Percentiles rank a stretch among this genome's conserved stretches.
Evolutionary conservation across 1,139 yeast species (phyloP).

Genomic region (Barnettozyma hawaiiensis): DNA sequence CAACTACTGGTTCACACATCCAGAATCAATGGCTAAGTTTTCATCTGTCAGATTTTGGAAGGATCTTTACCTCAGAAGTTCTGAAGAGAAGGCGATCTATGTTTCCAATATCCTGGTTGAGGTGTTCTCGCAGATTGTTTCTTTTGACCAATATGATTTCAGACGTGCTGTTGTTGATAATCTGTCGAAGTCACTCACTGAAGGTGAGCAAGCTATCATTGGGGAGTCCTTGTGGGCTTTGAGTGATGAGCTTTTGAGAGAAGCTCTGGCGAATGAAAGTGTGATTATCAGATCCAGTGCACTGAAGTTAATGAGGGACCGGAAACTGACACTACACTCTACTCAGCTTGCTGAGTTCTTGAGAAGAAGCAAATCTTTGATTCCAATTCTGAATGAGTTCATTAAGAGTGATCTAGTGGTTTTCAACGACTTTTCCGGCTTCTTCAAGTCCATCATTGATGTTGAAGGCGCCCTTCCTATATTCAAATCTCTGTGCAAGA

Average conservation of each 20-base stretch:
- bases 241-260: constrained; percentile 13
- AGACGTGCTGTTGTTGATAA: constrained; percentile 7
- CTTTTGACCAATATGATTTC: constrained; percentile 15
- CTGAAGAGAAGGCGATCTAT: constrained; percentile 26
- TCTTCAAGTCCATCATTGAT: constrained; percentile 9
- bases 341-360: constrained; percentile 5
- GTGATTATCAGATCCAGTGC: constrained; percentile 11
- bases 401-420: constrained; percentile 15
- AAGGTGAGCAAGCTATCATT: constrained; percentile 11
- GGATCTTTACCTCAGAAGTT: constrained; percentile 9
- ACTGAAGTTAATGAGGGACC: constrained; percentile 11
- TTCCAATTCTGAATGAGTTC: constrained; percentile 8
- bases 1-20: constrained; percentile 34
- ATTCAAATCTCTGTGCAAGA: constrained; percentile 10
- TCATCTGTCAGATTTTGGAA: constrained; percentile 30
- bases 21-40: constrained; percentile 17
- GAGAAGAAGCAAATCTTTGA: not conserved
- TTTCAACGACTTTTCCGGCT: constrained; percentile 10
- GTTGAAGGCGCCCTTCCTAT: constrained; percentile 6
- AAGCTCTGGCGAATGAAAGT: constrained; percentile 1
- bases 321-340: constrained; percentile 15
- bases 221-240: constrained; percentile 22
- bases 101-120: constrained; percentile 36
- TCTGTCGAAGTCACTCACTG: not conserved
- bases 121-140: constrained; percentile 33